These are phyloP conservation scores for Colletotrichum caudatum DNA, from an alignment of 2,329 filamentous ascomycete genomes.

Conservation along the genomic window DNA sequence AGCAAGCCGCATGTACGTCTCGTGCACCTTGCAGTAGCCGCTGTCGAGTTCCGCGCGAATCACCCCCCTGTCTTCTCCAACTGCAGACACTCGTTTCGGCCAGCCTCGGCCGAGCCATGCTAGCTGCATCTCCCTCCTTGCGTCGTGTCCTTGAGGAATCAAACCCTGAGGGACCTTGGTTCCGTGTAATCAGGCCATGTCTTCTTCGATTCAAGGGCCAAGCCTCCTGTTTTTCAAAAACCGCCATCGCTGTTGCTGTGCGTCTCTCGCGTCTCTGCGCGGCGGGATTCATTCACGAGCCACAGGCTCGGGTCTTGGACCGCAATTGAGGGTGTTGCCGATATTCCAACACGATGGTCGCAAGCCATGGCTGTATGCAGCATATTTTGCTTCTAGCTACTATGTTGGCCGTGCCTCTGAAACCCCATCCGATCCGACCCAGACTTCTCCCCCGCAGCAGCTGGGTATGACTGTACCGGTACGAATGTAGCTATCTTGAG, in stretches of 20 bases:
- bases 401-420: neutral
- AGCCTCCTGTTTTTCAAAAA: neutral
- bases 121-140: too few species aligned
- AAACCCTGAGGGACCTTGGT: neutral
- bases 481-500: neutral
- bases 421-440: neutral
- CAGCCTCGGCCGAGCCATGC: conserved; percentile 34
- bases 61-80: conserved; percentile 40
- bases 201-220: too few species aligned
- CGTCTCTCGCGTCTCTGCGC: neutral
- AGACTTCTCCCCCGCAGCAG: neutral
- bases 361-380: neutral
- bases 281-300: neutral
- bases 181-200: neutral
- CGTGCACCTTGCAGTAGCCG: neutral
- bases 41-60: conserved; percentile 41
- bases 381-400: neutral
- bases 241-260: neutral
- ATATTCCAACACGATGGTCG: conserved; percentile 10
- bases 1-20: neutral
- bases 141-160: too few species aligned
- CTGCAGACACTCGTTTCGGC: conserved; percentile 23
- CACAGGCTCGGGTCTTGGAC: conserved; percentile 22
- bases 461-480: too few species aligned
- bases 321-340: neutral